Evolutionary conservation across 1,284 basidiomycete genomes (phyloP).

Genomic region (Trichosporon inkin): DNA sequence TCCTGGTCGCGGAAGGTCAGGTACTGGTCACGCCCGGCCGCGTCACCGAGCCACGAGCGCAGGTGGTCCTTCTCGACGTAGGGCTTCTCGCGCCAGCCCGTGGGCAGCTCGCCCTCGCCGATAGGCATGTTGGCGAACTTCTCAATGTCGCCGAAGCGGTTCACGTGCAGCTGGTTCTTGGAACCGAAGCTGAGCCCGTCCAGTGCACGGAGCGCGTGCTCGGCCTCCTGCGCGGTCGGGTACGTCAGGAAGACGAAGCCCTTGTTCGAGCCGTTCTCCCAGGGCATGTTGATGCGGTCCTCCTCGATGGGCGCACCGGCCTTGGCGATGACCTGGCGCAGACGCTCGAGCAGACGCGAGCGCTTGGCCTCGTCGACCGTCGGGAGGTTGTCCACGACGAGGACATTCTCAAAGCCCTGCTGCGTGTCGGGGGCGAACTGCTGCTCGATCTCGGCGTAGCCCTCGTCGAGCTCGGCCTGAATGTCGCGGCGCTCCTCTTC

Average conservation of each 20-base stretch:
- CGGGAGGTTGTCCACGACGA: slow-evolving; percentile 82
- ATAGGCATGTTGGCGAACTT: slow-evolving; percentile 75
- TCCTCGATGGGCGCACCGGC: slow-evolving; percentile 72
- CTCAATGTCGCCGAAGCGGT: slow-evolving; percentile 91
- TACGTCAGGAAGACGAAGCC: slow-evolving; percentile 91
- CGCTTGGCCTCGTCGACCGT: slow-evolving; percentile 77
- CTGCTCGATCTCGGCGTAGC: slow-evolving; percentile 86
- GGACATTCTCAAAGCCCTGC: slow-evolving; percentile 71
- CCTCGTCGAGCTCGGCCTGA: slow-evolving; percentile 55
- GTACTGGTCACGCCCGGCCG: slow-evolving; percentile 91
- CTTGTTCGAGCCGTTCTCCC: slow-evolving; percentile 75
- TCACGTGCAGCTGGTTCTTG: slow-evolving; percentile 84
- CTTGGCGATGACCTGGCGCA: slow-evolving; percentile 75
- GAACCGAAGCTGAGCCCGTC: slow-evolving; percentile 78
- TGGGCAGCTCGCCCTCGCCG: slow-evolving; percentile 64
- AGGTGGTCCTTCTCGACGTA: slow-evolving; percentile 90
- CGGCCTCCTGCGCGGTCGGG: slow-evolving; percentile 73
- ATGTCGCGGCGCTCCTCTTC: slow-evolving; percentile 65
- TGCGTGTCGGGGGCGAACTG: slow-evolving; percentile 77
- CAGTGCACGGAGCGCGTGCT: slow-evolving; percentile 71
- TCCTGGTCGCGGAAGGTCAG: slow-evolving; percentile 89
- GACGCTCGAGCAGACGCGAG: slow-evolving; percentile 69
- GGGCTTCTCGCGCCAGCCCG: slow-evolving; percentile 61
- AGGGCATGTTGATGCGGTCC: slow-evolving; percentile 75
- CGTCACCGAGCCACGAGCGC: slow-evolving; percentile 89